A percentile compares a stretch with the other conserved stretches of the same genome.
phyloP scores from a whole-genome alignment of 140 eudicot species.

The Erigeron philadelphicus region DNA sequence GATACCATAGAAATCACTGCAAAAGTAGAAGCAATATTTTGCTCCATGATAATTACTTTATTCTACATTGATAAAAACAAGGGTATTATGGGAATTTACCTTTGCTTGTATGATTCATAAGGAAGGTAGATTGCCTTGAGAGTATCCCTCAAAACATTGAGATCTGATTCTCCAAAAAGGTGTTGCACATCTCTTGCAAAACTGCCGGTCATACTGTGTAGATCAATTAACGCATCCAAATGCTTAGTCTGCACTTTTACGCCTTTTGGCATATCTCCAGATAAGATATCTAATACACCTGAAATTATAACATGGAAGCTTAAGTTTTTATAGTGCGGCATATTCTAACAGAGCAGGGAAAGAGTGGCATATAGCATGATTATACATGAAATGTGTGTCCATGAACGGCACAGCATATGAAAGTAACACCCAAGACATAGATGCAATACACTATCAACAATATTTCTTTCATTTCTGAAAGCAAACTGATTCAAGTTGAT shows the following conservation, averaged over 20 bases:
- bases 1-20: no score
- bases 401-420: conserved; percentile 13
- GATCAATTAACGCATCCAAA: conserved; percentile 73
- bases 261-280: conserved; percentile 88
- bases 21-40: background rate
- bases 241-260: conserved; percentile 80
- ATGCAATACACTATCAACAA: background rate
- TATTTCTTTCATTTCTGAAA: background rate
- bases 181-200: conserved; percentile 90
- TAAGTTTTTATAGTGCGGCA: conserved; percentile 19
- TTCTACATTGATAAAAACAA: conserved; percentile 12
- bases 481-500: background rate
- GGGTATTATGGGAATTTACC: conserved; percentile 31
- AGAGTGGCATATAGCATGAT: conserved; percentile 22
- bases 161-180: conserved; percentile 80
- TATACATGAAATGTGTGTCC: background rate
- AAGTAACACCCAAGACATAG: background rate
- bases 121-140: conserved; percentile 84
- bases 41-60: background rate
- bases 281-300: conserved; percentile 86
- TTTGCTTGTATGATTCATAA: conserved; percentile 79
- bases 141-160: conserved; percentile 63
- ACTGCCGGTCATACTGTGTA: conserved; percentile 79
- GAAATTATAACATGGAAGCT: conserved; percentile 28
- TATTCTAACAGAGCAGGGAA: background rate